Base-by-base conservation (phyloP, 371 early-diverging fungal species). In the Umbelopsis sp. region DNA sequence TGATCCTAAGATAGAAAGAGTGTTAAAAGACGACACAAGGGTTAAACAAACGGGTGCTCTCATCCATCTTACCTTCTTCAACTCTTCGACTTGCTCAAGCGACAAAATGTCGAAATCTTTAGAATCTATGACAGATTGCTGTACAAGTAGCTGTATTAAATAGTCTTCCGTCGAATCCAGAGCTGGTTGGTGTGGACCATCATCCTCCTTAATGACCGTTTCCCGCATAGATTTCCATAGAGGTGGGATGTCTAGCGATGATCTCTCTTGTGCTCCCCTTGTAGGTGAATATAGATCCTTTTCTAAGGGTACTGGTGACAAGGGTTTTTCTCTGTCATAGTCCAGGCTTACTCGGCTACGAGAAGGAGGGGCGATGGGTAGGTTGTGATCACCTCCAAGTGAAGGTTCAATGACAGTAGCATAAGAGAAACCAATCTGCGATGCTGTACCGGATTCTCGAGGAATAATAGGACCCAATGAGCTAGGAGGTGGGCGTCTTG, bases 101-200 rank as follows among this genome's bases (percentile, higher is more conserved):
- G 81, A 69, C 18, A 90, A 68, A 1, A 86, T 73, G 46, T 85
- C 80, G 66, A 85, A 90, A 6, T 84, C 81, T 32, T 79, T 78
- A 3, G 90, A 80, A 72, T 90, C 90, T 35, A 90, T 79, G 8
- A 88, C 70, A 0, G 90, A 88, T 66, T 88, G 89, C 0, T 88
- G 88, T 16, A 88, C 77, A 62, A 87, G 65, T n/a, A 88, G 68
- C 66, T 90, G 89, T 35, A 83, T 72, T 38, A 86, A 67, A 71
- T 88, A 72, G 37, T 86, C 88, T n/a, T 82, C 83, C 9, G 77
- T 75, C 2, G 79, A 76, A 32, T 81, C 82, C 14, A 78, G 44
- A 11, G 66, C 63, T 32, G 63, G 51, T 16, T 20, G 64, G 8
- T 65, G 74, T n/a, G 72, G 63, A 24, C 72, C 63, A 10, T 74